Conservation (phyloP, 1,284 basidiomycete genomes). For the Malassezia equina region DNA sequence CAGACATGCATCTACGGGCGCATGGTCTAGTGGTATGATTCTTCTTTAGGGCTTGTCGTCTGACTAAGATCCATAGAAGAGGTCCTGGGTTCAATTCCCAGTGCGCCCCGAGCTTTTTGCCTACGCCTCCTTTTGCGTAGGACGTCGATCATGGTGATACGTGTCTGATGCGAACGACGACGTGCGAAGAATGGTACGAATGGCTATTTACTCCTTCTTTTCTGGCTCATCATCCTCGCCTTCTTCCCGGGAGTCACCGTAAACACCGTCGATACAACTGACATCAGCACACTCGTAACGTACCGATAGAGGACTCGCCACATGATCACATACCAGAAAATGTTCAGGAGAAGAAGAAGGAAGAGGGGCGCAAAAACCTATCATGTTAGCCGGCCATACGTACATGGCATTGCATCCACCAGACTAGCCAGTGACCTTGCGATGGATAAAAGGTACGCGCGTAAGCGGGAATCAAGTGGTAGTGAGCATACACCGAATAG, state of each 20-base stretch:
- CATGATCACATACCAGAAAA: constrained; percentile 45
- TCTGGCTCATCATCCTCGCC: constrained; percentile 30
- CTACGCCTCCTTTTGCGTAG: neutral
- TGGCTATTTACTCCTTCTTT: neutral
- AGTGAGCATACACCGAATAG: constrained; percentile 74
- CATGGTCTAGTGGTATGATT: constrained; percentile 27
- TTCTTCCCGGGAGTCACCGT: constrained; percentile 36
- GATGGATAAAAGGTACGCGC: constrained; percentile 35
- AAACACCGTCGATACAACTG: constrained; percentile 27
- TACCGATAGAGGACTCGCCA: constrained; percentile 39
- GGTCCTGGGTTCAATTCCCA: constrained; percentile 25
- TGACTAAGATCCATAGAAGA: constrained; percentile 16
- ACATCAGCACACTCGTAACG: neutral
- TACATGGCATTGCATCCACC: constrained; percentile 42
- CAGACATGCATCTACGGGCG: neutral
- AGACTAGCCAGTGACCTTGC: constrained; percentile 40
- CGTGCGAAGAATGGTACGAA: too few relatives aligned
- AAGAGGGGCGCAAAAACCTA: constrained; percentile 43
- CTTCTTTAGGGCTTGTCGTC: constrained; percentile 20
- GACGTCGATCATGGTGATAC: too few relatives aligned
- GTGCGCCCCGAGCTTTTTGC: constrained; percentile 16
- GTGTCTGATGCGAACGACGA: too few relatives aligned
- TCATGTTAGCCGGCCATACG: neutral
- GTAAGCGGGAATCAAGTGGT: constrained; percentile 58
- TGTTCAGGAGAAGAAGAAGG: constrained; percentile 39